Conservation (phyloP, 345 rosid species). For the Hibiscus syriacus region DNA sequence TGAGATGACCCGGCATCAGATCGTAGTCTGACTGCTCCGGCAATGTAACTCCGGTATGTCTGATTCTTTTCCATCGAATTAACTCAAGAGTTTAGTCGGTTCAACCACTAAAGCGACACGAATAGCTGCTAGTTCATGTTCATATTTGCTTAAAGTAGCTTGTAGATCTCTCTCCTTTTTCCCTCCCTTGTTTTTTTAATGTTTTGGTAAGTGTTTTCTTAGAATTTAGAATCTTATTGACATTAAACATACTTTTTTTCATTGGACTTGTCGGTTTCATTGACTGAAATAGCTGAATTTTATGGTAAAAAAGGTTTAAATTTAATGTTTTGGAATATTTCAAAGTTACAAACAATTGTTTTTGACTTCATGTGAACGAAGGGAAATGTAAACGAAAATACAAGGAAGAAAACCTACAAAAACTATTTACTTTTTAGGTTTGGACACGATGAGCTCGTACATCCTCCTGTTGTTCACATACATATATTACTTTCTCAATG, state of each 20-base stretch:
- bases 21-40: neutral
- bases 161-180: too few relatives aligned
- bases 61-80: neutral
- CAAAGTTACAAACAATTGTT: neutral
- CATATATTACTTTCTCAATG: too few relatives aligned
- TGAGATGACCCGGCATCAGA: neutral
- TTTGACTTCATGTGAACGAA: neutral
- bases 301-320: neutral
- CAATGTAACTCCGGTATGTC: neutral
- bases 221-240: conserved; percentile 18
- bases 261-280: neutral
- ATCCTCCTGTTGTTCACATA: conserved; percentile 26
- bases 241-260: conserved; percentile 3
- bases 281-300: neutral
- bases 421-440: neutral
- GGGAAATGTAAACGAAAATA: conserved; percentile 1
- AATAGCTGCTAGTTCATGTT: neutral
- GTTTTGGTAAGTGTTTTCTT: neutral
- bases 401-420: neutral
- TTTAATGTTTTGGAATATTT: neutral
- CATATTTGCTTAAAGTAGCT: neutral
- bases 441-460: neutral
- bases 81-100: neutral
- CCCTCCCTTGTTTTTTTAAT: neutral
- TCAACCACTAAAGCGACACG: neutral